phyloP scores from a whole-genome alignment of 495 filamentous ascomycete species.

The Tirmania nivea region DNA sequence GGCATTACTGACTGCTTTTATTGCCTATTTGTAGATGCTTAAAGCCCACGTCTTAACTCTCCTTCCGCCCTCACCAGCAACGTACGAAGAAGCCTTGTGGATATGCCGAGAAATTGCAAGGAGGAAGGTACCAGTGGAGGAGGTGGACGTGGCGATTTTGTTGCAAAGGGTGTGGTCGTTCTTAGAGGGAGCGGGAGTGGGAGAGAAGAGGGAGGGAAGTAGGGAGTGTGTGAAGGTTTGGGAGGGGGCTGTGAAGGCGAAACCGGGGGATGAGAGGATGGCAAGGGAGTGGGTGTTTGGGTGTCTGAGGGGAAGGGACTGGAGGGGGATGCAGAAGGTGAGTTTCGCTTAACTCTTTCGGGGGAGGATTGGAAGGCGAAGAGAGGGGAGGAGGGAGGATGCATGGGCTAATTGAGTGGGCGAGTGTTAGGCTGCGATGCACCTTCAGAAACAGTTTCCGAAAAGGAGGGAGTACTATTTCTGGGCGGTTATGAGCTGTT shows the following conservation, averaged over 20 bases:
- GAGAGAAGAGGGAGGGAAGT: slow-evolving; percentile 5
- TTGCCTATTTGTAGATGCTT: slow-evolving; percentile 23
- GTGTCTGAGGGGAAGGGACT: slow-evolving; percentile 28
- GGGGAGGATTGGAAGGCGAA: slow-evolving; percentile 32
- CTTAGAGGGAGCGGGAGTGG: slow-evolving; percentile 6
- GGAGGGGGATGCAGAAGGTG: slow-evolving; percentile 35
- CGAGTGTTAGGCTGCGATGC: slow-evolving; percentile 38
- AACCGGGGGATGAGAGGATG: slow-evolving; percentile 29
- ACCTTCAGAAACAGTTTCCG: slow-evolving; percentile 36
- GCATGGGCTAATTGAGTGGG: slow-evolving; percentile 31
- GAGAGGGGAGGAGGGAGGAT: slow-evolving; percentile 29
- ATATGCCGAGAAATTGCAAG: slow-evolving; percentile 14
- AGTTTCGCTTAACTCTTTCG: background rate
- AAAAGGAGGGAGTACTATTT: slow-evolving; percentile 35
- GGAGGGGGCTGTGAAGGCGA: slow-evolving; percentile 33
- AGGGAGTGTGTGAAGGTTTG: slow-evolving; percentile 23
- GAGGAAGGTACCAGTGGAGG: slow-evolving; percentile 25
- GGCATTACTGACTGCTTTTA: background rate
- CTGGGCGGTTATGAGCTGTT: slow-evolving; percentile 34
- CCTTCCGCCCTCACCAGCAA: slow-evolving; percentile 20
- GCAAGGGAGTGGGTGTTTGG: slow-evolving; percentile 32
- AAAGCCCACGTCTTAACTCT: slow-evolving; percentile 31
- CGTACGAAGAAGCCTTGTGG: slow-evolving; percentile 22
- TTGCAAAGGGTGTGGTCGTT: slow-evolving; percentile 18
- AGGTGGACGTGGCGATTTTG: slow-evolving; percentile 25